These are phyloP conservation scores for Rhizodiscina lignyota DNA, from an alignment of 495 filamentous ascomycete genomes.

Conservation along the genomic window DNA sequence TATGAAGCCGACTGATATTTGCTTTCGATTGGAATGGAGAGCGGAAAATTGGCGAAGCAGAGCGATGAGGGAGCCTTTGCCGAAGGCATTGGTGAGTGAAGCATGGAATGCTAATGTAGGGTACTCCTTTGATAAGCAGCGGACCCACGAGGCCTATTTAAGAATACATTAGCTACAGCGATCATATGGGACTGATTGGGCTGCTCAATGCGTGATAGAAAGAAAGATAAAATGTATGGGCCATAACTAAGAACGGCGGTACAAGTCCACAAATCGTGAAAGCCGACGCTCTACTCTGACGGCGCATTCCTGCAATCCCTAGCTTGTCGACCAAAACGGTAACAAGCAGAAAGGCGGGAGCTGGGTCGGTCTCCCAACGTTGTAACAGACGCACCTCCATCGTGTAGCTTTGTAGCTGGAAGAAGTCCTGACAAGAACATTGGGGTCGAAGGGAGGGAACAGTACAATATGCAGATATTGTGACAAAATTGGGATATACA, in stretches of 20 bases:
- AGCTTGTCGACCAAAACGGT: slow-evolving; percentile 67
- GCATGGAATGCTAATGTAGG: slow-evolving; percentile 91
- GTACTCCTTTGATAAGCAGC: slow-evolving; percentile 63
- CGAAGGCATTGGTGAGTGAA: slow-evolving; percentile 66
- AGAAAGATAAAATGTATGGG: slow-evolving; percentile 94
- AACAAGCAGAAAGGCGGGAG: slow-evolving; percentile 50
- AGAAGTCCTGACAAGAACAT: slow-evolving; percentile 96
- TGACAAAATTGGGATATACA: slow-evolving; percentile 3
- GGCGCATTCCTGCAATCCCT: background rate
- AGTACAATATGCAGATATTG: slow-evolving; percentile 2
- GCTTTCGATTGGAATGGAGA: slow-evolving; percentile 79
- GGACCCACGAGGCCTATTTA: slow-evolving; percentile 69
- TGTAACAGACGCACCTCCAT: slow-evolving; percentile 93
- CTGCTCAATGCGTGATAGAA: too few species aligned
- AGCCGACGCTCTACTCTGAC: slow-evolving; percentile 73
- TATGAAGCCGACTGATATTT: slow-evolving; percentile 32
- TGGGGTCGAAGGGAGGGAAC: slow-evolving; percentile 2
- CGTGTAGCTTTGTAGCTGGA: slow-evolving; percentile 35
- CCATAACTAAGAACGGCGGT: slow-evolving; percentile 99
- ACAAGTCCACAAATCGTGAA: too few species aligned
- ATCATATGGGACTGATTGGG: too few species aligned
- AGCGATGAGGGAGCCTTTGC: slow-evolving; percentile 24
- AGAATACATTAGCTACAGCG: slow-evolving; percentile 11
- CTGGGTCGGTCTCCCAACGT: slow-evolving; percentile 78
- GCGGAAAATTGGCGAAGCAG: slow-evolving; percentile 68